Base-by-base conservation (phyloP, 805 yeast species). In the Wickerhamomyces sydowiorum region DNA sequence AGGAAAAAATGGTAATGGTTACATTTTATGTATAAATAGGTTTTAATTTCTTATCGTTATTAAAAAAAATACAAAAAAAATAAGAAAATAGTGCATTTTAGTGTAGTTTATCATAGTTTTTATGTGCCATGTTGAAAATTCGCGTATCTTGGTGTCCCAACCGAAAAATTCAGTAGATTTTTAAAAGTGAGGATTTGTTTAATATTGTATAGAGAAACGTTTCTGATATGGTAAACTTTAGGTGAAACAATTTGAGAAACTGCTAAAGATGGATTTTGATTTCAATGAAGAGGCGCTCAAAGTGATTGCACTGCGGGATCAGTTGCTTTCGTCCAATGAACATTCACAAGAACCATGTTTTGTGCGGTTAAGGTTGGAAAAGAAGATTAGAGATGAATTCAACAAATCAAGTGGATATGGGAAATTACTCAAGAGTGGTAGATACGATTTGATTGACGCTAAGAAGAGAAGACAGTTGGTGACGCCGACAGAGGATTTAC, bases 391-490 rank as follows among this genome's bases (percentile, higher is more conserved):
- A 14, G 31, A 35, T 17, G 45, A 40, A 13, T 54, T 54, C 37
- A 28, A 38, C 2, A 44, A 34, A 13, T 50, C 54, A 20, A 44
- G 51, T 17, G 43, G 49, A 18, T 52, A 57, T 40, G 51, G 46
- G 36, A 53, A 50, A 37, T 42, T 46, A 23, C 22, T 52, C 3
- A 45, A 47, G 35, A 45, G 44, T 30, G 63, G 63, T 3, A 49
- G 63, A 43, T 18, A 47, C 3, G 63, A 59, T 36, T 37, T 50
- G 31, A 51, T 59, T 8, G 50, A 52, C 14, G 22, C 39, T 28
- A 48, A 39, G 14, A 41, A 44, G n/a, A 40, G 52, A 30, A 39
- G 33, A 13, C 37, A 28, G 12, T 27, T 42, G 21, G 56, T 50
- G 45, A 47, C 52, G 9, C 46, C 46, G 2, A 37, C 42, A 13